These are phyloP conservation scores for Penicillium vulpinum DNA, from an alignment of 2,329 filamentous ascomycete species.

Conservation along the genomic window DNA sequence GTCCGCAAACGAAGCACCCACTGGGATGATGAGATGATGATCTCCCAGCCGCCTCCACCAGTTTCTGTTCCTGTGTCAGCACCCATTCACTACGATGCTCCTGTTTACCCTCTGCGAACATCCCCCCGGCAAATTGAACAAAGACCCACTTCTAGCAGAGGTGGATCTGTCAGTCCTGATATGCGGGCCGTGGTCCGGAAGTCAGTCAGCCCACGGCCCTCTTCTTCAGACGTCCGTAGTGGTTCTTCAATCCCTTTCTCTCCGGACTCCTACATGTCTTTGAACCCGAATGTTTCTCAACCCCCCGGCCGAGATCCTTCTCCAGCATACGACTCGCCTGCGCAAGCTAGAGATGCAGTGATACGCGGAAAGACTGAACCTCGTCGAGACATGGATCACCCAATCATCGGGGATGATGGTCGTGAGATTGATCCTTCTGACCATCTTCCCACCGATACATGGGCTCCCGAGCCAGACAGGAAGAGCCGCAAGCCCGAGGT, in stretches of 20 bases:
- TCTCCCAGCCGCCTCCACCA: conserved; percentile 23
- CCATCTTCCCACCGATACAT: conserved; percentile 63
- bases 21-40: conserved; percentile 30
- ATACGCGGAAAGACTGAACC: conserved; percentile 41
- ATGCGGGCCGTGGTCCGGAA: conserved; percentile 52
- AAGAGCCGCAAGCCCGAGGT: conserved; percentile 54
- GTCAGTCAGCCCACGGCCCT: conserved; percentile 60
- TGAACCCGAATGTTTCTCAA: conserved; percentile 52
- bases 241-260: conserved; percentile 56
- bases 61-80: conserved; percentile 20
- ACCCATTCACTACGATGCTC: conserved; percentile 19
- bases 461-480: conserved; percentile 65
- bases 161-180: conserved; percentile 37
- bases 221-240: conserved; percentile 39
- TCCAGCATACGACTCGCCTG: conserved; percentile 40
- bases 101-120: conserved; percentile 31
- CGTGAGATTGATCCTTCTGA: conserved; percentile 66
- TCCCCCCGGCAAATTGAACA: conserved; percentile 32
- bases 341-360: conserved; percentile 42
- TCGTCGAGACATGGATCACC: conserved; percentile 48
- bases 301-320: conserved; percentile 35
- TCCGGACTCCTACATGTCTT: conserved; percentile 61
- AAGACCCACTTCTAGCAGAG: conserved; percentile 26
- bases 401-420: conserved; percentile 64
- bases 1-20: conserved; percentile 28